These are phyloP conservation scores for Dactylis glomerata DNA, from an alignment of 176 grass and related monocot species.

Conservation along the genomic window DNA sequence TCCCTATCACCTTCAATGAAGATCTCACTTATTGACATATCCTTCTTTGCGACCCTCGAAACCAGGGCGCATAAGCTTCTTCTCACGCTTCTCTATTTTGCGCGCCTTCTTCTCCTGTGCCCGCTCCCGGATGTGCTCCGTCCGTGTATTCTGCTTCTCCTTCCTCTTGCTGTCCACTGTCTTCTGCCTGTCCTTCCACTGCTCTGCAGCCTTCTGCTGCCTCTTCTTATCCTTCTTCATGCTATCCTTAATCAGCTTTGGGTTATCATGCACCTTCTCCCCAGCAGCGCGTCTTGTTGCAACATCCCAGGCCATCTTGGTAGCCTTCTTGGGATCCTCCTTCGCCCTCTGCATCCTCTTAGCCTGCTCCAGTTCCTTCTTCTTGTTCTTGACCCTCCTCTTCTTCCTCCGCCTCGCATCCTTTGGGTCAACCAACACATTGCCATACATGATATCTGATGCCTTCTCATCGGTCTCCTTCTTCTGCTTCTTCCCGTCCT, in stretches of 20 bases:
- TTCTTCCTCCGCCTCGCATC: conserved; percentile 62
- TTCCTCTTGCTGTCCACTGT: conserved; percentile 39
- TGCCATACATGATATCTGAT: conserved; percentile 60
- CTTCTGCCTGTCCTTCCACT: conserved; percentile 69
- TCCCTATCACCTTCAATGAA: neutral
- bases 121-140: conserved; percentile 65
- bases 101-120: conserved; percentile 75
- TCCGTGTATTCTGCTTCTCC: conserved; percentile 65
- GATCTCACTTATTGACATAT: conserved; percentile 62
- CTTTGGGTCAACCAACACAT: conserved; percentile 59
- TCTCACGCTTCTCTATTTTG: conserved; percentile 92
- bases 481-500: conserved; percentile 46
- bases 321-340: conserved; percentile 68
- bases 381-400: conserved; percentile 67
- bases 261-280: conserved; percentile 90
- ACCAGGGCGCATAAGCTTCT: conserved; percentile 85
- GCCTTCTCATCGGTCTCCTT: conserved; percentile 36
- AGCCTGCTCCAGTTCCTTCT: conserved; percentile 64
- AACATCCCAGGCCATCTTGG: conserved; percentile 64
- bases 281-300: conserved; percentile 67
- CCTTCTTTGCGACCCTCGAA: conserved; percentile 89
- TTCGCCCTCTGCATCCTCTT: conserved; percentile 64
- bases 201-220: conserved; percentile 49
- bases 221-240: conserved; percentile 81
- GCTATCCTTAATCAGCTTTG: conserved; percentile 76